phyloP scores from a whole-genome alignment of 768 basidiomycete genomes.

The Amanita muscaria region DNA sequence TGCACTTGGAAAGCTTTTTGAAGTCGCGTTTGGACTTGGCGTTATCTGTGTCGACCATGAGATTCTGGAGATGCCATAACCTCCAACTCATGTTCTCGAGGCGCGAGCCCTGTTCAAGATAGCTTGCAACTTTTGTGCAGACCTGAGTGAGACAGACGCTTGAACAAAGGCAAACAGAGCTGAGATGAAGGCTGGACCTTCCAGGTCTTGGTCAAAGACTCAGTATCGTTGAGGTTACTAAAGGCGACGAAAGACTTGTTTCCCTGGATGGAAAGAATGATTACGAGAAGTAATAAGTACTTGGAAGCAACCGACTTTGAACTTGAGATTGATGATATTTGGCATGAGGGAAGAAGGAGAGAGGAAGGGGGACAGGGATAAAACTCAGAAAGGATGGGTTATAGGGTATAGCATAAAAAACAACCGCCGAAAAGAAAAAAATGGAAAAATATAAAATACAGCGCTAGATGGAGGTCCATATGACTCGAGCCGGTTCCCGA shows the following conservation, averaged over 20 bases:
- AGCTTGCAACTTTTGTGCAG: constrained; percentile 85
- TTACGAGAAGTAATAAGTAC: neutral
- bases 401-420: constrained; percentile 12
- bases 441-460: constrained; percentile 5
- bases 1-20: constrained; percentile 78
- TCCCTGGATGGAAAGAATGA: constrained; percentile 42
- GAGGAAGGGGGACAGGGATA: constrained; percentile 11
- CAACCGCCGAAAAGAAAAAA: constrained; percentile 14
- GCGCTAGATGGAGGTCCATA: constrained; percentile 9
- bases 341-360: constrained; percentile 39
- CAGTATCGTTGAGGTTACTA: constrained; percentile 78
- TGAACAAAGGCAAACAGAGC: constrained; percentile 4
- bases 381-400: constrained; percentile 6
- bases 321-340: constrained; percentile 80
- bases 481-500: constrained; percentile 13
- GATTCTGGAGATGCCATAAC: constrained; percentile 86
- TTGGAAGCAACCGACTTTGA: constrained; percentile 44
- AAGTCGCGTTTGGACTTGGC: constrained; percentile 85
- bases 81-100: constrained; percentile 92
- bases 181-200: constrained; percentile 42
- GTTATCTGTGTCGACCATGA: constrained; percentile 88
- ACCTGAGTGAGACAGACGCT: constrained; percentile 36
- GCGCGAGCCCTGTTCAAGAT: constrained; percentile 83
- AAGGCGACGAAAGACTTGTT: constrained; percentile 95
- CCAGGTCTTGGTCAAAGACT: constrained; percentile 85